Percentiles rank a stretch among this genome's conserved stretches.
Conservation (phyloP, 192 early-diverging fungal species). For the Linnemannia elongata region DNA sequence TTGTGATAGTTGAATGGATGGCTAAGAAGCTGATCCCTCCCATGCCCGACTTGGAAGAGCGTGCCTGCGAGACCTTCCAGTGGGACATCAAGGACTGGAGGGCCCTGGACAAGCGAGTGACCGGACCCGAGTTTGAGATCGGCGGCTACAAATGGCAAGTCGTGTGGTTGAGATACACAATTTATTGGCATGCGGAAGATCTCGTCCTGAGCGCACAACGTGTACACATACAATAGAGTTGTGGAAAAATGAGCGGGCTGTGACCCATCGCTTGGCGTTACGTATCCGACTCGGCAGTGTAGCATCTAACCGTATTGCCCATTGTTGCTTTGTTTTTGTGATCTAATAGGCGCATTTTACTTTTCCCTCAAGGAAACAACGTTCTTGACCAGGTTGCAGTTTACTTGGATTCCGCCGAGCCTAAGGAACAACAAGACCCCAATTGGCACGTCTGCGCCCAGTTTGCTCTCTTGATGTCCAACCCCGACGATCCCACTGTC, state of each 20-base stretch:
- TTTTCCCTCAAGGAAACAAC: slow-evolving; percentile 93
- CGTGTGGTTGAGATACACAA: not conserved
- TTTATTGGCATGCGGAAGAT: not conserved
- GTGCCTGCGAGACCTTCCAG: slow-evolving; percentile 50
- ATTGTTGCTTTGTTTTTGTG: not conserved
- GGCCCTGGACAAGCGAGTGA: slow-evolving; percentile 58
- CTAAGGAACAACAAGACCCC: slow-evolving; percentile 57
- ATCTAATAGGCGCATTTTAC: slow-evolving; percentile 79
- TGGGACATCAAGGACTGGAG: slow-evolving; percentile 60
- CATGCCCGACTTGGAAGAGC: slow-evolving; percentile 56
- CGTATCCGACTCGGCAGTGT: not conserved
- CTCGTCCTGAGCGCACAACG: not conserved
- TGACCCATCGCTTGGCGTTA: not conserved
- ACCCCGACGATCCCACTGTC: slow-evolving; percentile 74
- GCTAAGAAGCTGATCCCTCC: slow-evolving; percentile 57
- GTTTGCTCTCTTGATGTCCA: slow-evolving; percentile 85
- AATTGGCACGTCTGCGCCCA: slow-evolving; percentile 89
- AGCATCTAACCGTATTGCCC: not conserved
- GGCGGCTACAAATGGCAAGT: slow-evolving; percentile 64
- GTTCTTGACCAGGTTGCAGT: slow-evolving; percentile 77
- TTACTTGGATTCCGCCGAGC: slow-evolving; percentile 90
- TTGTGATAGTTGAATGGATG: slow-evolving; percentile 52
- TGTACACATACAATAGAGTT: not conserved
- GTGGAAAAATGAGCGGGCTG: not conserved
- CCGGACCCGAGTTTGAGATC: slow-evolving; percentile 62